These are phyloP conservation scores for Acanthamoeba triangularis DNA, from an alignment of 208 protist species.

Conservation along the genomic window DNA sequence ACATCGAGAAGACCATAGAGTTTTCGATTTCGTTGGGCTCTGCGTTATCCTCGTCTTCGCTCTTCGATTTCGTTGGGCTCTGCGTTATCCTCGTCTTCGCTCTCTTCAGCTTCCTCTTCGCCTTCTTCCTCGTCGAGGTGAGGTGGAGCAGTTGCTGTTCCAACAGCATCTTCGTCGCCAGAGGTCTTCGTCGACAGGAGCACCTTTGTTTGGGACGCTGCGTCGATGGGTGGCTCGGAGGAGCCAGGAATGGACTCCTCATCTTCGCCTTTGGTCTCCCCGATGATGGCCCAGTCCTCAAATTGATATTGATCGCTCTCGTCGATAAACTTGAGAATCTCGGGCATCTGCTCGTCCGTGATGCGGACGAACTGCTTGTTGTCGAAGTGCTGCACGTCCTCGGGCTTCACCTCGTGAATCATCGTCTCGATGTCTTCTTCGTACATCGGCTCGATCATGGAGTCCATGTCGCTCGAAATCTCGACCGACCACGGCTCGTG, in stretches of 20 bases:
- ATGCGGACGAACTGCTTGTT: constrained; percentile 61
- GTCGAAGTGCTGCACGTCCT: constrained; percentile 32
- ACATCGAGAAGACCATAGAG: constrained; percentile 60
- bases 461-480: neutral
- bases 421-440: constrained; percentile 45
- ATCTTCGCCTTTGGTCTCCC: constrained; percentile 36
- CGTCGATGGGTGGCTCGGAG: neutral
- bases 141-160: neutral
- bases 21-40: neutral
- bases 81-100: neutral
- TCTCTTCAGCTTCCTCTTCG: constrained; percentile 10
- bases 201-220: neutral
- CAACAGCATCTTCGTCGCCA: neutral
- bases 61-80: neutral
- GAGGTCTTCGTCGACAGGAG: neutral
- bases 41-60: neutral
- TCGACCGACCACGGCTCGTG: neutral
- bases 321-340: constrained; percentile 63
- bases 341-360: constrained; percentile 50
- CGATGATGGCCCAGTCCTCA: constrained; percentile 61
- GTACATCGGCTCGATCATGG: constrained; percentile 68
- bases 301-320: constrained; percentile 60
- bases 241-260: constrained; percentile 39
- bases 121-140: neutral
- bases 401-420: constrained; percentile 14